Percentiles rank a stretch among this genome's conserved stretches.
phyloP scores from a whole-genome alignment of 495 filamentous ascomycete species.

The Penicillium riverlandense region DNA sequence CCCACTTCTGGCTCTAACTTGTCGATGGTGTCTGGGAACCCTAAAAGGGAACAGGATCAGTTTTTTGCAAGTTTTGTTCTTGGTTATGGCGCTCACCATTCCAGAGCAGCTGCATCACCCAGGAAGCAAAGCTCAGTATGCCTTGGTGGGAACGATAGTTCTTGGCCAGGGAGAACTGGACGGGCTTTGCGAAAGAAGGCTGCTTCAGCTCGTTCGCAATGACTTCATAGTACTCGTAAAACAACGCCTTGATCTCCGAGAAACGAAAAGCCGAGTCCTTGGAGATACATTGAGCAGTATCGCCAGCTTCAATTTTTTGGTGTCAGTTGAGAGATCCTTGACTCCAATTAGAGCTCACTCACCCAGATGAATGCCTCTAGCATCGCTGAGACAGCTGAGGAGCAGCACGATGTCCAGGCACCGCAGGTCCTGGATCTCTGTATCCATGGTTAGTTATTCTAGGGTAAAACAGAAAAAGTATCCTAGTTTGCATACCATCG shows the following conservation, averaged over 20 bases:
- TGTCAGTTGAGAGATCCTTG: not conserved
- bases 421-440: constrained; percentile 38
- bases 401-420: constrained; percentile 30
- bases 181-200: constrained; percentile 14
- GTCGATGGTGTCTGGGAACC: constrained; percentile 34
- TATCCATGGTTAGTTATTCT: constrained; percentile 1
- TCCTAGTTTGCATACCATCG: constrained; percentile 17
- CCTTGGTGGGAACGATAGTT: constrained; percentile 42
- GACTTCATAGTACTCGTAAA: constrained; percentile 24
- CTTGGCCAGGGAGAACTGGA: constrained; percentile 19
- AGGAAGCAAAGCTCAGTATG: constrained; percentile 32
- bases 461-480: not conserved
- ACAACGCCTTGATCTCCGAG: constrained; percentile 29
- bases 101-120: constrained; percentile 25
- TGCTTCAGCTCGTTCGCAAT: constrained; percentile 6
- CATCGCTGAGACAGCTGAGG: constrained; percentile 22
- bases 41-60: constrained; percentile 3
- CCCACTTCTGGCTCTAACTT: constrained; percentile 33
- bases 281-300: constrained; percentile 40
- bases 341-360: not conserved
- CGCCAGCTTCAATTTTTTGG: constrained; percentile 21
- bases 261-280: constrained; percentile 38
- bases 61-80: too few relatives aligned
- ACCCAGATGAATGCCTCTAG: constrained; percentile 34
- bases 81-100: not conserved